Base-by-base conservation (phyloP, 176 grass and related monocot genomes). In the Tuctoria greenei region DNA sequence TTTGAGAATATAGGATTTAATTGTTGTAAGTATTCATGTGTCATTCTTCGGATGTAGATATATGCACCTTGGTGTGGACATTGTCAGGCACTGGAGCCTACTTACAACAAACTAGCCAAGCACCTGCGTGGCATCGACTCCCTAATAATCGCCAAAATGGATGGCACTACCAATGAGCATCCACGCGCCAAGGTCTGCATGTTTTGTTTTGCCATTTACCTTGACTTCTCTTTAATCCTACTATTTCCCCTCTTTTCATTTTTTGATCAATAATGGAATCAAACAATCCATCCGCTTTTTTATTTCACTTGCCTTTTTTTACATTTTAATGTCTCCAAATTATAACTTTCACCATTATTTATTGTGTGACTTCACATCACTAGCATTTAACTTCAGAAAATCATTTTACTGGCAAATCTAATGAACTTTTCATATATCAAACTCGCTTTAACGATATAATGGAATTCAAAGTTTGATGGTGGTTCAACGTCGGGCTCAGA, bases 61-160 rank as follows among this genome's bases (percentile, higher is more conserved):
- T 94, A 93, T 76, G 95, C 95, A 69, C 95, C 95, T 14, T 98
- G 95, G 95, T 98, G 95, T 73, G 95, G 95, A 15, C 95, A 98
- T 83, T 98, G 95, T 75, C 88, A 94, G 91, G 76, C 81, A 51
- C 64, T 98, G 24, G 95, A 98, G 41, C 91, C 95, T 56, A 90
- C 81, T 51, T 98, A 98, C 76, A 94, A 94, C 54, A 94, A 92
- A 83, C 69, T 98, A 36, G 91, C 25, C 8, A 94, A 90, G 75
- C 87, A 90, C 88, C 82, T 98, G 14, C 79, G 60, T 72, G 88
- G 86, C 7, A 82, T 98, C 6, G 72, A 90, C 28, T 98, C 95
- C 73, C 86, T 98, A 78, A 79, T 94, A 61, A 93, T 98, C 60
- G 91, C 95, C 12, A 98, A 98, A 90, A 98, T 98, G 95, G 95